These are phyloP conservation scores for Piper betle DNA, from an alignment of 164 flowering plant genomes.

Conservation along the genomic window DNA sequence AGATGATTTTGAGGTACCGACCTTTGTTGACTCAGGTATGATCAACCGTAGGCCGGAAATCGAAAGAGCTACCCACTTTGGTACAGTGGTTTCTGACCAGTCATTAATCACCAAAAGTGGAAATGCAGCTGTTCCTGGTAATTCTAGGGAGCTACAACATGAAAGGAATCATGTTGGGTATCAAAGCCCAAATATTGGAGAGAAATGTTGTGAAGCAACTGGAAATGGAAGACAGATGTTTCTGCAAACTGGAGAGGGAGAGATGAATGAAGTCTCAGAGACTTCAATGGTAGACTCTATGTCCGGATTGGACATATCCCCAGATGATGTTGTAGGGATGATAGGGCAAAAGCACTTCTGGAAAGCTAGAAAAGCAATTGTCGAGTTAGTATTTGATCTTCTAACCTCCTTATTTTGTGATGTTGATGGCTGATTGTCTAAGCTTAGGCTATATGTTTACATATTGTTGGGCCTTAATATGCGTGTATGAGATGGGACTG, in stretches of 20 bases:
- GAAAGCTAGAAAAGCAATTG: conserved; percentile 65
- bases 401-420: neutral
- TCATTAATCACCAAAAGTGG: neutral
- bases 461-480: neutral
- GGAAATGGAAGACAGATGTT: conserved; percentile 16
- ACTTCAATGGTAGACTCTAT: conserved; percentile 39
- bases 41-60: conserved; percentile 5
- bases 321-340: conserved; percentile 59
- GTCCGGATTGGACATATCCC: conserved; percentile 34
- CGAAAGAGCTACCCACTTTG: conserved; percentile 17
- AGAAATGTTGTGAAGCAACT: conserved; percentile 10
- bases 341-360: conserved; percentile 72
- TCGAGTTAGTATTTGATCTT: conserved; percentile 43
- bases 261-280: conserved; percentile 39
- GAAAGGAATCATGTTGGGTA: conserved; percentile 10
- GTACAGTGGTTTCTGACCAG: conserved; percentile 10
- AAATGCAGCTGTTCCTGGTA: conserved; percentile 1
- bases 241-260: conserved; percentile 14
- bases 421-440: neutral
- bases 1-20: conserved; percentile 67
- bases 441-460: too few relatives aligned
- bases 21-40: conserved; percentile 22
- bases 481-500: neutral
- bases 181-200: conserved; percentile 15
- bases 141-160: conserved; percentile 9